These are phyloP conservation scores for Sporothrix pseudoabietina DNA, from an alignment of 2,329 filamentous ascomycete genomes.

Conservation along the genomic window DNA sequence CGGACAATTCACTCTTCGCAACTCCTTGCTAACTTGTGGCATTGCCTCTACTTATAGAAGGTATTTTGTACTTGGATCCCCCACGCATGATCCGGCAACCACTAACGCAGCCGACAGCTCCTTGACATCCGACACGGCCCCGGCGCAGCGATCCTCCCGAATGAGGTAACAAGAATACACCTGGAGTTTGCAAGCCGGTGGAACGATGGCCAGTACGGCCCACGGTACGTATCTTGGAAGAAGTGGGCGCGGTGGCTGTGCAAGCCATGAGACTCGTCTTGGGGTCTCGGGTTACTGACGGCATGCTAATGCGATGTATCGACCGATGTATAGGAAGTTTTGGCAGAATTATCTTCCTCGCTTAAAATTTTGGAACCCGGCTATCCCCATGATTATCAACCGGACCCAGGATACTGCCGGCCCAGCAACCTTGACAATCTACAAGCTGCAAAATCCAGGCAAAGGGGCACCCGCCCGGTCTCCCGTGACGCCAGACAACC, in stretches of 20 bases:
- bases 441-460: slow-evolving; percentile 51
- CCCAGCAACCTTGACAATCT: slow-evolving; percentile 65
- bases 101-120: slow-evolving; percentile 54
- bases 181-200: slow-evolving; percentile 68
- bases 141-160: slow-evolving; percentile 78
- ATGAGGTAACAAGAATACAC: slow-evolving; percentile 73
- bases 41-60: slow-evolving; percentile 43
- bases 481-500: slow-evolving; percentile 40
- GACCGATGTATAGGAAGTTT: slow-evolving; percentile 67
- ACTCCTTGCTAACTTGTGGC: background rate
- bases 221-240: slow-evolving; percentile 56
- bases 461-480: slow-evolving; percentile 18
- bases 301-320: background rate
- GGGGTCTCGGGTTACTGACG: background rate
- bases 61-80: slow-evolving; percentile 39
- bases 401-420: slow-evolving; percentile 61
- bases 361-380: slow-evolving; percentile 92
- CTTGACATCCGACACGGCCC: slow-evolving; percentile 76
- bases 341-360: slow-evolving; percentile 80
- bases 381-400: slow-evolving; percentile 78
- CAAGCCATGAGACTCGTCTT: background rate
- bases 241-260: background rate
- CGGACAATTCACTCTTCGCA: background rate
- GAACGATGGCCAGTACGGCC: slow-evolving; percentile 69
- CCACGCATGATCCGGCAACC: background rate